Conservation (phyloP, 192 early-diverging fungal genomes). For the Coemansia sp. region DNA sequence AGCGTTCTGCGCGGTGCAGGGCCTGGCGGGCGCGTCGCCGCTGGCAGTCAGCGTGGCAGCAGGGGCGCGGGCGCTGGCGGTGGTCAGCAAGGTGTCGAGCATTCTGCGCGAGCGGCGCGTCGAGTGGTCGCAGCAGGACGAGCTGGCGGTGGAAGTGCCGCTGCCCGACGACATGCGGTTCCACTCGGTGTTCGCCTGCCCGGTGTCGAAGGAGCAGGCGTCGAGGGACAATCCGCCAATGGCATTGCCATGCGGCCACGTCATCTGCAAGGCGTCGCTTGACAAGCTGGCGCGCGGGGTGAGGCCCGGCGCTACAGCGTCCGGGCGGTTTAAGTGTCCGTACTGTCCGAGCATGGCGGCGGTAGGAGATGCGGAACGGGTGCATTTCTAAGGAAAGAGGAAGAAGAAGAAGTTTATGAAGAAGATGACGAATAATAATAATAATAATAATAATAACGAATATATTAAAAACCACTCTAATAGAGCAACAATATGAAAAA, state of each 20-base stretch:
- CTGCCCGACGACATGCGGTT: conserved; percentile 82
- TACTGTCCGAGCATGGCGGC: conserved; percentile 92
- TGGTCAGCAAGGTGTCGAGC: conserved; percentile 86
- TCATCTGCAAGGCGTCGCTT: conserved; percentile 90
- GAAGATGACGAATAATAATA: too few species aligned
- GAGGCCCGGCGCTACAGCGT: conserved; percentile 50
- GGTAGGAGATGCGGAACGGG: conserved; percentile 71
- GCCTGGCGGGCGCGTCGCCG: conserved; percentile 30
- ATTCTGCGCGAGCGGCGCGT: conserved; percentile 82
- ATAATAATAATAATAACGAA: background rate
- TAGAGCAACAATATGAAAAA: too few species aligned
- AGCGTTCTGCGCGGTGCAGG: conserved; percentile 37
- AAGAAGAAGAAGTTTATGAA: too few species aligned
- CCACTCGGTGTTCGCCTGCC: conserved; percentile 96
- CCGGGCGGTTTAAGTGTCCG: conserved; percentile 89
- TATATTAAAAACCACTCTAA: too few species aligned
- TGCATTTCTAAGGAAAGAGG: conserved; percentile 60
- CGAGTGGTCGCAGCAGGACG: conserved; percentile 91
- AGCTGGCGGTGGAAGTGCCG: conserved; percentile 92
- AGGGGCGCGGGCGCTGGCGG: conserved; percentile 86
- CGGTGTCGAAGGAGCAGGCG: conserved; percentile 94
- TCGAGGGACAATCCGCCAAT: conserved; percentile 94
- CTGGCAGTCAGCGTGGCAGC: conserved; percentile 63
- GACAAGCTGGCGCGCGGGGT: conserved; percentile 75
- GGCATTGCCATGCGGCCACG: conserved; percentile 98